phyloP scores from a whole-genome alignment of 2,329 filamentous ascomycete species.

The Sporothrix mexicana region DNA sequence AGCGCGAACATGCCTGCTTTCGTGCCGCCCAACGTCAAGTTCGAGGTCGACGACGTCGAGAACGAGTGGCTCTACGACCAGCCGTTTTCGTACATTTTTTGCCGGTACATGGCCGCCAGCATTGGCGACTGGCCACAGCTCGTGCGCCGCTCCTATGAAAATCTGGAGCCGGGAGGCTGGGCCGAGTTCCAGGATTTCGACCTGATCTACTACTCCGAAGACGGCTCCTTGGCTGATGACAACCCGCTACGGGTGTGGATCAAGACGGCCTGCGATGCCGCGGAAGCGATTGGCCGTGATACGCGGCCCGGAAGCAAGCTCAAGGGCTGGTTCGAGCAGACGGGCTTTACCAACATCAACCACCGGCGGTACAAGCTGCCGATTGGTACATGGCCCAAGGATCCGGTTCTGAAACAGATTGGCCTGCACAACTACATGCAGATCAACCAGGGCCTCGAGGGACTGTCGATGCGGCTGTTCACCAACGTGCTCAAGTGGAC shows the following conservation, averaged over 20 bases:
- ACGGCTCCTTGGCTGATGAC: constrained; percentile 33
- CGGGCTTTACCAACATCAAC: constrained; percentile 57
- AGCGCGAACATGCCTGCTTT: constrained; percentile 39
- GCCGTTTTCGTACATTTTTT: constrained; percentile 37
- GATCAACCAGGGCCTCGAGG: constrained; percentile 37
- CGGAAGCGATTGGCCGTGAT: constrained; percentile 36
- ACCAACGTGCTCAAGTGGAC: constrained; percentile 41
- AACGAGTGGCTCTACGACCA: constrained; percentile 37
- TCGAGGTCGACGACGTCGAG: constrained; percentile 40
- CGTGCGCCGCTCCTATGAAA: constrained; percentile 33
- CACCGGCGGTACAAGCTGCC: constrained; percentile 55
- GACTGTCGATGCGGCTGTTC: constrained; percentile 36
- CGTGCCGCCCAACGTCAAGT: constrained; percentile 39
- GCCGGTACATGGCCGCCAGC: constrained; percentile 36
- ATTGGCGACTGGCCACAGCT: constrained; percentile 38
- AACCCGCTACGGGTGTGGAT: constrained; percentile 33
- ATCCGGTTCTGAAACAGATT: constrained; percentile 53
- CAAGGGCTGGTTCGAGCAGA: constrained; percentile 50
- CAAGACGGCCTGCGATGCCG: constrained; percentile 37
- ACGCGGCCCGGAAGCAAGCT: constrained; percentile 42
- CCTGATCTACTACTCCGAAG: constrained; percentile 36
- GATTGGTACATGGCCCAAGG: constrained; percentile 54
- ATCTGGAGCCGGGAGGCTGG: constrained; percentile 40
- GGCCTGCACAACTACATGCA: constrained; percentile 36
- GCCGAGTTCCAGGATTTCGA: constrained; percentile 40